These are phyloP conservation scores for Ichthyophthirius multifiliis DNA, from an alignment of 169 alveolate genomes.

Conservation along the genomic window DNA sequence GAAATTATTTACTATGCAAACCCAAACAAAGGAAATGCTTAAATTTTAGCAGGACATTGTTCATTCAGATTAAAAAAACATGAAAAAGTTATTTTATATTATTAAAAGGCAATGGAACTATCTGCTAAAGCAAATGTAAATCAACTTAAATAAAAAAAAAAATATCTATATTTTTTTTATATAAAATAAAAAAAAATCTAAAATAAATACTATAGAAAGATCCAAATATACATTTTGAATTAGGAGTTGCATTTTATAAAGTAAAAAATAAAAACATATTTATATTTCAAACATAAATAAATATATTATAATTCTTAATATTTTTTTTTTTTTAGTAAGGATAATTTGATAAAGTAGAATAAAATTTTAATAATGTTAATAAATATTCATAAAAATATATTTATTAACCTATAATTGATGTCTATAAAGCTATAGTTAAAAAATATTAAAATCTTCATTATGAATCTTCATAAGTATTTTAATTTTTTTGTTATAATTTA, in stretches of 20 bases:
- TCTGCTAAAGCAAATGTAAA: constrained; percentile 2
- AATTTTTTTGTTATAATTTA: background rate
- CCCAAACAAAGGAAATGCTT: constrained; percentile 3
- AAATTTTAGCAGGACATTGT: constrained; percentile 6
- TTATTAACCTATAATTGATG: background rate
- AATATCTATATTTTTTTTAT: no score
- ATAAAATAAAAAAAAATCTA: no score
- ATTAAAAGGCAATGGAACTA: constrained; percentile 5
- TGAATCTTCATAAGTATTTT: constrained; percentile 1
- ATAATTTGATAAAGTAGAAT: background rate
- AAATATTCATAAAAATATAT: background rate
- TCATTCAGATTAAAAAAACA: background rate
- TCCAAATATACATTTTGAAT: background rate
- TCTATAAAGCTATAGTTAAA: background rate
- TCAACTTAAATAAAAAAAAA: no score
- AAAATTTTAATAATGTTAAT: background rate
- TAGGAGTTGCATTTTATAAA: background rate
- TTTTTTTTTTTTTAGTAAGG: background rate
- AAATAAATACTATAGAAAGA: no score
- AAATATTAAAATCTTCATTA: background rate
- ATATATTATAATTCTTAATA: no score
- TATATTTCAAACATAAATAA: background rate
- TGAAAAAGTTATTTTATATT: background rate
- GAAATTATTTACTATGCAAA: background rate
- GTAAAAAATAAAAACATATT: background rate